Conservation (phyloP, 73 alveolate species). For the Symbiodinium pilosum region DNA sequence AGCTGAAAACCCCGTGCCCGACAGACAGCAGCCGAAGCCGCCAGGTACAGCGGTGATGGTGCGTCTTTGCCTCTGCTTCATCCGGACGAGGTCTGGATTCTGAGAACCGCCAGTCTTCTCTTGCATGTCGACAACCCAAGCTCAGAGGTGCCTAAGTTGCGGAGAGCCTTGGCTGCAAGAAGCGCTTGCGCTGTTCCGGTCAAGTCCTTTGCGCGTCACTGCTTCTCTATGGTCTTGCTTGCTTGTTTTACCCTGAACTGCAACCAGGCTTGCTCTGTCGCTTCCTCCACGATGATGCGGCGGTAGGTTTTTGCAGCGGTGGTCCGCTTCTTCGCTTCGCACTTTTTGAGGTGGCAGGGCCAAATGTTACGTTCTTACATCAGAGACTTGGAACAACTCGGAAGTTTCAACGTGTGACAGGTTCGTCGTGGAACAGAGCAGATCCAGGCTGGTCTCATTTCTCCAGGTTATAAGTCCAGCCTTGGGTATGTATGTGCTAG, state of each 20-base stretch:
- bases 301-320: conserved; percentile 32
- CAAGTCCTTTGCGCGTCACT: no score
- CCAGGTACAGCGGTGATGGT: no score
- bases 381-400: no score
- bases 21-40: no score
- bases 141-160: neutral
- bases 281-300: conserved; percentile 27
- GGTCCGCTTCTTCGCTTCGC: conserved; percentile 77
- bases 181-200: neutral
- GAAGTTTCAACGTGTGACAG: neutral
- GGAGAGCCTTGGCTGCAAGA: neutral
- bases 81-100: neutral
- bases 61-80: neutral
- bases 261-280: neutral
- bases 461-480: no score
- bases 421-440: neutral
- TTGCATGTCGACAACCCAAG: no score
- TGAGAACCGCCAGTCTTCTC: no score
- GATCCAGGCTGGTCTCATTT: neutral
- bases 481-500: no score
- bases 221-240: neutral
- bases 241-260: neutral
- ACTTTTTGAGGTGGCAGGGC: conserved; percentile 24
- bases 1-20: no score
- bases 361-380: no score